phyloP scores from a whole-genome alignment of 2,329 filamentous ascomycete genomes.

The Aquanectria penicillioides region DNA sequence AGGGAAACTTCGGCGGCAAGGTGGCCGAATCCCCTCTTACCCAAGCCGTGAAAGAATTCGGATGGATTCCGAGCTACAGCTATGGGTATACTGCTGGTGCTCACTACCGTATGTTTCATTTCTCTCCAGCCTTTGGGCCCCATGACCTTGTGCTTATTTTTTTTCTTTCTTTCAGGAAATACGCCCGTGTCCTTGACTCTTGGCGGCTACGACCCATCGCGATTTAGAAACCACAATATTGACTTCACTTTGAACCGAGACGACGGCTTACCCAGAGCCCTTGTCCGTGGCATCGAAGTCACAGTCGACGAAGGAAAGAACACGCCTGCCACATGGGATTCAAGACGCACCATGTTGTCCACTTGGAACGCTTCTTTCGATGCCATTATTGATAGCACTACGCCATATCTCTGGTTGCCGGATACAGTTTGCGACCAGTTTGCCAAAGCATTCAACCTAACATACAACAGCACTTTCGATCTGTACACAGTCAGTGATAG shows the following conservation, averaged over 20 bases:
- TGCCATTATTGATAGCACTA: conserved; percentile 71
- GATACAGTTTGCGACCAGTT: conserved; percentile 70
- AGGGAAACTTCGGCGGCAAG: conserved; percentile 61
- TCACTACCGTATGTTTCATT: conserved; percentile 67
- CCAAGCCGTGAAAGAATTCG: conserved; percentile 67
- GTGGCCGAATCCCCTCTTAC: conserved; percentile 63
- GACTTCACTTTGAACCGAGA: conserved; percentile 67
- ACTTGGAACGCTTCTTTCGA: conserved; percentile 58
- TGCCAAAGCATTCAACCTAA: conserved; percentile 70
- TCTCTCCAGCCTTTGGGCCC: too few relatives aligned
- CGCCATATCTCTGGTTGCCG: conserved; percentile 73
- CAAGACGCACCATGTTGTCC: conserved; percentile 50
- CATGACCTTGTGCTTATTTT: conserved; percentile 21
- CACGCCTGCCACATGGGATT: conserved; percentile 51
- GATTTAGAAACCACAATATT: conserved; percentile 69
- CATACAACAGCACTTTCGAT: conserved; percentile 70
- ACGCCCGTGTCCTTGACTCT: conserved; percentile 69
- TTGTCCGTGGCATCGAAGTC: conserved; percentile 67
- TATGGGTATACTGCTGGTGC: conserved; percentile 82
- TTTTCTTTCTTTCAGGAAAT: conserved; percentile 42
- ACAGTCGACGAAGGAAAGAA: conserved; percentile 44
- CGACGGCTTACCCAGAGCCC: conserved; percentile 65
- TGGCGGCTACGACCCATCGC: conserved; percentile 74
- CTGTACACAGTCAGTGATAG: conserved; percentile 72
- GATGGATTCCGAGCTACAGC: conserved; percentile 74